Base-by-base conservation (phyloP, 2,329 filamentous ascomycete genomes). In the Colletotrichum caudatum region DNA sequence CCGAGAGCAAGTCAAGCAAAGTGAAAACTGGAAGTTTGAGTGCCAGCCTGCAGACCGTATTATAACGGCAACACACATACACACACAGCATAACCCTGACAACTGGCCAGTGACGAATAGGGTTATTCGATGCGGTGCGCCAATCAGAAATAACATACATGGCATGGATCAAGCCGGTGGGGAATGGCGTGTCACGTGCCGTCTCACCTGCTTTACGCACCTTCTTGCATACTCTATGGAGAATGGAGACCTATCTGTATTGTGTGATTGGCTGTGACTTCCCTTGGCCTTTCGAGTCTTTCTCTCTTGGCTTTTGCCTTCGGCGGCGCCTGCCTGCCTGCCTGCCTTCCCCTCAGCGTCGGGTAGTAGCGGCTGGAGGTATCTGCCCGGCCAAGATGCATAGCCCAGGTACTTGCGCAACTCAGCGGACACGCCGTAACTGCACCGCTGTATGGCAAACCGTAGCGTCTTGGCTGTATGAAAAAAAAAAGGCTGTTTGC, bases 391-490 rank as follows among this genome's bases (percentile, higher is more conserved):
- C 69, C 60, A 69, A 72, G 69, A 56, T 41, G 41, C 51, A 69
- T 56, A 69, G 69, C 65, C 65, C 26, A 14, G 59, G 39, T 72
- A 69, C 69, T 69, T 69, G 60, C 53, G 59, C 65, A 64, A 2
- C 46, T 54, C 65, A 69, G 65, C 69, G 65, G 69, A 59, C 65
- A 64, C 53, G 69, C 59, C 69, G 69, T 39, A 20, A 44, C 14
- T 62, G 48, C 33, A 12, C 20, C 8, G 44, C 44, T 29, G 35
- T 9, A 2, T 11, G 35, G 35, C 35, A 12, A 12, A 14, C 11
- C 11, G 14, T 71, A 59, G 69, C 60, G 69, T 37, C 69, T 71
- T 71, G 69, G 69, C 69, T 64, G 39, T 54, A 53, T 37, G 16
- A 29, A 37, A 62, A 33, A 23, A 51, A 44, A 62, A 37, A 11